Conservation (phyloP, 139 green algal species). For the Chlamydomonas applanata region DNA sequence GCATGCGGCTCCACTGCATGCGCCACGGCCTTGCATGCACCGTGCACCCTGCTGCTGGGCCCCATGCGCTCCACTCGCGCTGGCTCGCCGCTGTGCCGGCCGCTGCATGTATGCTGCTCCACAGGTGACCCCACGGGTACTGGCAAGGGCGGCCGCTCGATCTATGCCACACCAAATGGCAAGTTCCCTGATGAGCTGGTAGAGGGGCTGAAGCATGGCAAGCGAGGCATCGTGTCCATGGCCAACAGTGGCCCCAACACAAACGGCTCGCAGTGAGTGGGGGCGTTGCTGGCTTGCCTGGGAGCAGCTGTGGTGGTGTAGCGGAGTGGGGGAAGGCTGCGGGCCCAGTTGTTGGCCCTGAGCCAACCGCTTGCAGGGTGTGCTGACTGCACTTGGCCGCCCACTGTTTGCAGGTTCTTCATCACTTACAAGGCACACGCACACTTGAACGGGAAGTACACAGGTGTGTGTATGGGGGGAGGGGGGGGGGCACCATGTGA, state of each 20-base stretch:
- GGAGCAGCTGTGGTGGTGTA: too few species aligned
- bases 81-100: too few species aligned
- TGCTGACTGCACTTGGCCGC: too few species aligned
- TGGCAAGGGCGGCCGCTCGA: slow-evolving; percentile 88
- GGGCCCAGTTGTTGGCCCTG: too few species aligned
- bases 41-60: neutral
- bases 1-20: neutral
- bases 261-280: slow-evolving; percentile 57
- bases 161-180: slow-evolving; percentile 81
- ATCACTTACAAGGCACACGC: slow-evolving; percentile 92
- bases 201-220: slow-evolving; percentile 84
- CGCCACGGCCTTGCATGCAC: neutral
- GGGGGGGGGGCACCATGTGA: too few species aligned
- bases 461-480: too few species aligned
- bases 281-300: neutral
- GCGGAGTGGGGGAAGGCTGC: too few species aligned
- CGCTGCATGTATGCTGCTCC: neutral
- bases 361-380: too few species aligned
- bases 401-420: slow-evolving; percentile 99
- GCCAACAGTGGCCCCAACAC: slow-evolving; percentile 96
- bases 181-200: slow-evolving; percentile 95
- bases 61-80: neutral
- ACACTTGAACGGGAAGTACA: slow-evolving; percentile 89
- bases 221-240: slow-evolving; percentile 93
- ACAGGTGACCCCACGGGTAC: slow-evolving; percentile 89